phyloP scores from a whole-genome alignment of 73 alveolate species.

The Diophrys appendiculata region DNA sequence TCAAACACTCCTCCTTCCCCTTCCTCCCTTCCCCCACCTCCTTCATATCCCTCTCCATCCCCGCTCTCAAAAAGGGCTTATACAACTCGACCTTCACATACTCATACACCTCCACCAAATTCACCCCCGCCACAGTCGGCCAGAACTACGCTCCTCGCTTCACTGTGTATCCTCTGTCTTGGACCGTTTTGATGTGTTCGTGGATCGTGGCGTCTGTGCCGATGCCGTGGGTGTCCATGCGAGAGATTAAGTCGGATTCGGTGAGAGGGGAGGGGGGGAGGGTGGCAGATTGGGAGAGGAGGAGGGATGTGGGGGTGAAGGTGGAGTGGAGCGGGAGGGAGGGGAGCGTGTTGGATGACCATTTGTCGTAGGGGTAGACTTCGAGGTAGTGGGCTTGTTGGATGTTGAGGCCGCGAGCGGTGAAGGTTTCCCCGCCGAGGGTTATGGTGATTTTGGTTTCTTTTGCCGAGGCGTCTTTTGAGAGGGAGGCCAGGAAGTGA shows the following conservation, averaged over 20 bases:
- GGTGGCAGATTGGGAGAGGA: constrained; percentile 87
- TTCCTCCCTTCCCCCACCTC: constrained; percentile 82
- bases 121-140: constrained; percentile 96
- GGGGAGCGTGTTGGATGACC: constrained; percentile 93
- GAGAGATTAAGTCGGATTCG: constrained; percentile 94
- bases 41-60: constrained; percentile 95
- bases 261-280: constrained; percentile 95
- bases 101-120: constrained; percentile 93
- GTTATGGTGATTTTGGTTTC: constrained; percentile 86
- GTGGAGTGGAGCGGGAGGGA: constrained; percentile 77
- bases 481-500: constrained; percentile 95
- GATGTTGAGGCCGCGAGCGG: constrained; percentile 83
- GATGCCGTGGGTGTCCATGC: constrained; percentile 98
- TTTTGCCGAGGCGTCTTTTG: constrained; percentile 96
- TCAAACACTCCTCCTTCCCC: constrained; percentile 72
- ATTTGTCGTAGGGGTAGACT: constrained; percentile 91
- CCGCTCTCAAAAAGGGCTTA: constrained; percentile 93
- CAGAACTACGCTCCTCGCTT: constrained; percentile 73
- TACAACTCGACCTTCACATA: constrained; percentile 85
- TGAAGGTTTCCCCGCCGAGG: constrained; percentile 88
- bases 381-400: constrained; percentile 89
- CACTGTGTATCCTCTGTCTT: constrained; percentile 94
- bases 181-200: constrained; percentile 98
- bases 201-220: constrained; percentile 99
- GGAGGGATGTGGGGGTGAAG: constrained; percentile 64